Conservation (phyloP, 176 grass and related monocot species). For the Carex pumila region DNA sequence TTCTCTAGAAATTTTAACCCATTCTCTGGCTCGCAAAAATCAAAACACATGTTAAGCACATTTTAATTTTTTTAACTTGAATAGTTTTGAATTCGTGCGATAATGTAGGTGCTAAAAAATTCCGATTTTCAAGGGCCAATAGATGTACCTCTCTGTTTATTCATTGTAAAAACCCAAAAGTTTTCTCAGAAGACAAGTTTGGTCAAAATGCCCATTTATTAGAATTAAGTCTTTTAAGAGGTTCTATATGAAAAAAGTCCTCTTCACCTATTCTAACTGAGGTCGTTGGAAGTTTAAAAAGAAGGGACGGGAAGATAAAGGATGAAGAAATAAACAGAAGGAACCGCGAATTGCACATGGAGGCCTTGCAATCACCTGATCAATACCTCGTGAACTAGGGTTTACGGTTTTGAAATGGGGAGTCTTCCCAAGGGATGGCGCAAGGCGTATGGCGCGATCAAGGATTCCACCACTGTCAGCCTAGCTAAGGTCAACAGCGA, state of each 20-base stretch:
- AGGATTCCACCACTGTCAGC: constrained; percentile 84
- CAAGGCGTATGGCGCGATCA: constrained; percentile 88
- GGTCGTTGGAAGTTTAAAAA: neutral
- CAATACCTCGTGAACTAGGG: neutral
- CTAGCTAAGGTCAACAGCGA: constrained; percentile 80
- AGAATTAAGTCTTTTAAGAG: neutral
- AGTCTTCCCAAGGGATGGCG: constrained; percentile 60
- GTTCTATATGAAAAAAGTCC: neutral
- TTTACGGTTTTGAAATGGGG: constrained; percentile 27
- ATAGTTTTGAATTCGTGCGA: no score
- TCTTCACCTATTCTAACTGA: neutral
- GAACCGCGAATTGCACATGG: neutral
- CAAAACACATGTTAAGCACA: no score
- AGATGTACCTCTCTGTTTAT: neutral
- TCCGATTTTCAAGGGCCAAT: no score
- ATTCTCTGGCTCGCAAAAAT: no score
- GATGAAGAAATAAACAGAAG: neutral
- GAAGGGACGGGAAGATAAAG: neutral
- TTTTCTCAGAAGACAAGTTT: neutral
- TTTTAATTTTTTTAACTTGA: no score
- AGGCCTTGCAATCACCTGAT: neutral
- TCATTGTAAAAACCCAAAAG: neutral
- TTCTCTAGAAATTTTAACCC: no score
- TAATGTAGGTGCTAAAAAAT: no score
- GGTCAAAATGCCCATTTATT: neutral